These are phyloP conservation scores for Globisporangium paroecandrum DNA, from an alignment of 352 stramenopile species.

Conservation along the genomic window DNA sequence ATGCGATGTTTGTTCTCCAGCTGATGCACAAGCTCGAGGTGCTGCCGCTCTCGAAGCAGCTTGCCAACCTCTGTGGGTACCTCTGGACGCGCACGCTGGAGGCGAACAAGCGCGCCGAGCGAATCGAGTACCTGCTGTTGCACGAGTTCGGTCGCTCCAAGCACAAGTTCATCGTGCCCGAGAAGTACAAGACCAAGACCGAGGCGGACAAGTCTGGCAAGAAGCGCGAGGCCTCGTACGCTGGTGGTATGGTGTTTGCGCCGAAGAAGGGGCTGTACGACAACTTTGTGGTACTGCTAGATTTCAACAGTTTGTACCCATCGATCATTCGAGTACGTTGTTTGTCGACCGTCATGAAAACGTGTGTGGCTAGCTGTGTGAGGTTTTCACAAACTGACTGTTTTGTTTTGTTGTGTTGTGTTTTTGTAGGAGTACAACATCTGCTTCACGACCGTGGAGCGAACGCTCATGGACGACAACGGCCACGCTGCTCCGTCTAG, in stretches of 20 bases:
- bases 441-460: constrained; percentile 99
- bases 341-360: neutral
- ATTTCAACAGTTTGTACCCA: constrained; percentile 99
- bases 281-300: constrained; percentile 99
- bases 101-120: constrained; percentile 95
- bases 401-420: constrained; percentile 2
- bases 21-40: constrained; percentile 98
- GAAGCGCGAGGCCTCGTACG: constrained; percentile 92
- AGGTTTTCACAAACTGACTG: neutral
- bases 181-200: constrained; percentile 86
- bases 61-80: constrained; percentile 98
- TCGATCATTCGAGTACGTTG: constrained; percentile 92
- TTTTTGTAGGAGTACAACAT: constrained; percentile 98
- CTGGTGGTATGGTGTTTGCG: constrained; percentile 98
- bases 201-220: constrained; percentile 62
- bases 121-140: constrained; percentile 99
- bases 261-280: constrained; percentile 99
- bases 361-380: neutral
- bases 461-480: constrained; percentile 59
- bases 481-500: constrained; percentile 20
- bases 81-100: constrained; percentile 97
- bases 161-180: constrained; percentile 98
- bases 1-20: constrained; percentile 95
- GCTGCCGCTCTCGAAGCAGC: constrained; percentile 97
- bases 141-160: constrained; percentile 96